phyloP scores from a whole-genome alignment of 306 rosid genomes.

The Quercus variabilis region DNA sequence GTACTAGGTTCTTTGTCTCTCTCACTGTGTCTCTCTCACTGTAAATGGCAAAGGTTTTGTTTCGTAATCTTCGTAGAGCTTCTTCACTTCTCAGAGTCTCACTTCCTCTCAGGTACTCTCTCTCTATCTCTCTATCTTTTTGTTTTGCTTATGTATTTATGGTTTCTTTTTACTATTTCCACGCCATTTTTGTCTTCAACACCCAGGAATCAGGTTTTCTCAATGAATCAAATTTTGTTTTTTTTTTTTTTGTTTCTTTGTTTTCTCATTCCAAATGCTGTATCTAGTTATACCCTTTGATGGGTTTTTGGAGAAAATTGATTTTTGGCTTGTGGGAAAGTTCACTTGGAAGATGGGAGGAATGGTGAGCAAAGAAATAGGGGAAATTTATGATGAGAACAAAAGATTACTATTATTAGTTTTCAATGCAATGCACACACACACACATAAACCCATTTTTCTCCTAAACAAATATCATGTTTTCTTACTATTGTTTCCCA shows the following conservation, averaged over 20 bases:
- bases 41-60: constrained; percentile 54
- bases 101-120: constrained; percentile 41
- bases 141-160: background rate
- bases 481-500: background rate
- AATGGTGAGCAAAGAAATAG: background rate
- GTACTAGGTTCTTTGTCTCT: background rate
- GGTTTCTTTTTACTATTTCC: no score
- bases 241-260: background rate
- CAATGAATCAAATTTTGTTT: background rate
- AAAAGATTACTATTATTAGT: background rate
- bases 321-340: background rate
- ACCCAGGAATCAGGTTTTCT: no score
- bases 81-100: constrained; percentile 40
- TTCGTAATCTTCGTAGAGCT: constrained; percentile 45
- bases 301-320: background rate
- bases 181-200: no score
- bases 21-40: background rate
- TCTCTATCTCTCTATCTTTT: background rate
- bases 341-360: background rate
- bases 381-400: background rate
- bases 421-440: background rate
- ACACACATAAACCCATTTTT: background rate
- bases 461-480: background rate
- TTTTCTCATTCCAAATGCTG: background rate
- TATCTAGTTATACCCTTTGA: background rate